phyloP scores from a whole-genome alignment of 306 rosid species.

The Rubus parviflorus region DNA sequence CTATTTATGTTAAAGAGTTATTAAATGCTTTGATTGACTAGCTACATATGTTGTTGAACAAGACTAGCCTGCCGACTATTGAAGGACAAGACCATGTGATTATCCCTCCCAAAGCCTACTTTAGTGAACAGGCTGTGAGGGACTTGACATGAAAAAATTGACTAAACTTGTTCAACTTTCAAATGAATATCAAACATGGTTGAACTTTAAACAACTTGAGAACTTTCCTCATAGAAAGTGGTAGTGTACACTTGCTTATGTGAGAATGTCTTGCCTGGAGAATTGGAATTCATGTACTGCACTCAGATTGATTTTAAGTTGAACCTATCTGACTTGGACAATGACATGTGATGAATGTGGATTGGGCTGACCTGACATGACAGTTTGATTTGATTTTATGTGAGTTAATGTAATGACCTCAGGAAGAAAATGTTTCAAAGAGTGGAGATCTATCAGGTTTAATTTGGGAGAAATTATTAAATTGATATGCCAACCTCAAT shows the following conservation, averaged over 20 bases:
- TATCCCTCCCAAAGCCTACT: background rate
- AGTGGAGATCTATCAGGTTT: background rate
- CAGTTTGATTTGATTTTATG: slow-evolving; percentile 15
- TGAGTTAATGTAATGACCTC: slow-evolving; percentile 1
- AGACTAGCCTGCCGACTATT: background rate
- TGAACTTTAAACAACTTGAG: background rate
- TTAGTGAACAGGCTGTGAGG: background rate
- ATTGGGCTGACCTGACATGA: background rate
- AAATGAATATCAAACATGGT: background rate
- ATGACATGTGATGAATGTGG: background rate
- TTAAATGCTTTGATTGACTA: background rate
- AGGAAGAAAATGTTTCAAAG: background rate
- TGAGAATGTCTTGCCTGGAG: background rate
- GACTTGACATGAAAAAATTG: background rate
- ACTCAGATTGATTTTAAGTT: background rate
- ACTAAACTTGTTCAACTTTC: background rate
- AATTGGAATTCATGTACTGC: background rate
- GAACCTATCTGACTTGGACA: background rate
- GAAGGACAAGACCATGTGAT: background rate
- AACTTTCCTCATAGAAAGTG: background rate
- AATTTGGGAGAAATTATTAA: background rate
- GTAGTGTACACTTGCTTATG: background rate
- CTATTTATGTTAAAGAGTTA: slow-evolving; percentile 7
- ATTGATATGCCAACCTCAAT: slow-evolving; percentile 16
- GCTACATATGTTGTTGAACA: background rate